Base-by-base conservation (phyloP, 2,329 filamentous ascomycete genomes). In the Ophiostoma pallidulum region DNA sequence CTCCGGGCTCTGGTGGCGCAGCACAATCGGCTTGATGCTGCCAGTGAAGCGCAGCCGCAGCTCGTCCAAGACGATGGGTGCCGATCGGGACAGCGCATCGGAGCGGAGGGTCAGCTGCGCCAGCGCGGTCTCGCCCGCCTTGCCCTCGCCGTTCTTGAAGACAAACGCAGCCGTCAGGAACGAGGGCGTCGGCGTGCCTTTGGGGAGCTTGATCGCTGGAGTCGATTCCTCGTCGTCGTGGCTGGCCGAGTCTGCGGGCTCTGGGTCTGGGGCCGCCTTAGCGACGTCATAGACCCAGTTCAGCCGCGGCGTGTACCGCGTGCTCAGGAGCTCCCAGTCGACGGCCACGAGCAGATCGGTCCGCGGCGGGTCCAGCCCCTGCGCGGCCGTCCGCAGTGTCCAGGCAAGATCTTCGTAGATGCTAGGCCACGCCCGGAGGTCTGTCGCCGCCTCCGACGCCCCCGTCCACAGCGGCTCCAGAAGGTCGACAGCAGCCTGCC, bases 261-360 rank as follows among this genome's bases (percentile, higher is more conserved):
- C 4, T 60, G 54, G 3, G 79, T 55, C 6, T 66, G 79, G 68
- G 3, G 84, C 63, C 4, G 77, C 75, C 53, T 67, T 77, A 4
- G 65, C 64, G 12, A 84, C 66, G 55, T 84, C 74, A 53, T 83
- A 84, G 49, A 72, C 70, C 79, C 78, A 82, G 24, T 73, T 69
- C 10, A 70, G 65, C 14, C 71, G 71, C 54, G 67, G 69, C 4
- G 68, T 66, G 57, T 80, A 83, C 43, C 78, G 69, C 38, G 63
- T 72, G 49, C 77, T 70, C 60, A 83, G 66, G 38, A 84, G 65
- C 57, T 84, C 80, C 76, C 81, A 82, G 57, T 82, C 78, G 43
- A 81, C 73, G 24, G 77, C 70, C 31, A 84, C 63, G 8, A 83
- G 68, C 26, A 81, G 64, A 45, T 76, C 73, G 8, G 70, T 71